A percentile compares a stretch with the other conserved stretches of the same genome.
Conservation (phyloP, 2,329 filamentous ascomycete species). For the Pseudocercospora cruenta region DNA sequence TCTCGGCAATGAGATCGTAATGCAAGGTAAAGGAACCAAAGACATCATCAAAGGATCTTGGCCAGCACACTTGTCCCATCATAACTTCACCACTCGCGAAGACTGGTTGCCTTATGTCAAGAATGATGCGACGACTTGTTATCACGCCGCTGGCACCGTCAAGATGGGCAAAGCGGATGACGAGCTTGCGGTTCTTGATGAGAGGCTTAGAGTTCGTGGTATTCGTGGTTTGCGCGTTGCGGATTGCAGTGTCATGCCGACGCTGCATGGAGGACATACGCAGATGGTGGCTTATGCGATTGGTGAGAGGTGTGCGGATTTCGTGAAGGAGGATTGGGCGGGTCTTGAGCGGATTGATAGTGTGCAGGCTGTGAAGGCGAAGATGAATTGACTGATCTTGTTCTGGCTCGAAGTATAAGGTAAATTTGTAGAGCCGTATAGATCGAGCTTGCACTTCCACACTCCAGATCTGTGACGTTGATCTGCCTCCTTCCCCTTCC, state of each 20-base stretch:
- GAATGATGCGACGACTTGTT: conserved; percentile 40
- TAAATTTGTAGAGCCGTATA: no score
- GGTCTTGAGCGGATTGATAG: conserved; percentile 2
- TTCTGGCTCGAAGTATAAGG: no score
- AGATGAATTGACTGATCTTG: background rate
- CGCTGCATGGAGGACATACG: conserved; percentile 55
- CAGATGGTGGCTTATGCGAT: conserved; percentile 63
- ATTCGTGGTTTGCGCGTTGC: conserved; percentile 57
- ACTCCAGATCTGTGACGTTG: no score
- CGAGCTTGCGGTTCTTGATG: conserved; percentile 55
- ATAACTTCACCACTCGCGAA: conserved; percentile 3
- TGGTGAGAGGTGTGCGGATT: conserved; percentile 51
- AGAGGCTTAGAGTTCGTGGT: conserved; percentile 56
- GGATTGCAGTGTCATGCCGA: conserved; percentile 58
- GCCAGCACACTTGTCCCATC: background rate
- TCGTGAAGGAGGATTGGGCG: conserved; percentile 49
- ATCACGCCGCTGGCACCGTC: conserved; percentile 61
- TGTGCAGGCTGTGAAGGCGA: conserved; percentile 5
- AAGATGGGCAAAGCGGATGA: conserved; percentile 58
- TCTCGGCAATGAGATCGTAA: conserved; percentile 11
- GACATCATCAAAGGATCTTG: conserved; percentile 7
- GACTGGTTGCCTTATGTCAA: conserved; percentile 5
- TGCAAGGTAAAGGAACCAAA: conserved; percentile 6
- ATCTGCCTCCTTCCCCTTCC: no score
- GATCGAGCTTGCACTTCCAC: no score